Evolutionary conservation across 192 early-diverging fungal genomes (phyloP), one percentile per base, ranked within the genome.

Genomic region (Allomyces macrogynus): DNA sequence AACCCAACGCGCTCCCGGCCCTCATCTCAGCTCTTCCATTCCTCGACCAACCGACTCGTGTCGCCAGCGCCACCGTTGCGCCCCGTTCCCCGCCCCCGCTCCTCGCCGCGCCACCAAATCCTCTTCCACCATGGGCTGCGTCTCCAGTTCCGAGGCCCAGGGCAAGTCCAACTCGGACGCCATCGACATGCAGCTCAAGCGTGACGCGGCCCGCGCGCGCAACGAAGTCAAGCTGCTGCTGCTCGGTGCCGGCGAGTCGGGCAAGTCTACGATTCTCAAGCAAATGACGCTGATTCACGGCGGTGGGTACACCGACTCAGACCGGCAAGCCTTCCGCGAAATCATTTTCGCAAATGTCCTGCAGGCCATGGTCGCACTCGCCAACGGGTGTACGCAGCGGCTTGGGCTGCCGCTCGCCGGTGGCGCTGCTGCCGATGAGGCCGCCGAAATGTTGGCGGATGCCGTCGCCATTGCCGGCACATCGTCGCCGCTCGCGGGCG

Each of bases 251-350:
- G 94, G 94, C 67, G 94, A 97, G 75, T 95, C 94, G 10, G 94
- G 94, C 64, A 97, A 97, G 77, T 88, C 86, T 44, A 97, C 94
- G 23, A 92, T 97, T 70, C 77, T 97, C 64, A 97, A 97, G 75
- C 92, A 97, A 72, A 95, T 97, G 92, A 93, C 91, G 73, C 81
- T 97, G 63, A 95, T 97, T 68, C 92, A 97, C 74, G 94, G 90
- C 71, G 86, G 85, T 66, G 94, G 94, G 5, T 97, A 93, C 78
- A 86, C 84, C 64, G 73, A 78, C 40, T 89, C 93, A 27, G 94
- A 97, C 77, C 80, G 87, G 64, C 87, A 91, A 68, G 87, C 88
- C 60, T 95, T 93, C 82, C 91, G 86, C 74, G 91, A 94, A 73
- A 92, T 95, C 67, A 94, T 97, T 68, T 95, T 92, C 70, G 88